Conservation (phyloP, 208 protist species). For the Trypanosoma mega region DNA sequence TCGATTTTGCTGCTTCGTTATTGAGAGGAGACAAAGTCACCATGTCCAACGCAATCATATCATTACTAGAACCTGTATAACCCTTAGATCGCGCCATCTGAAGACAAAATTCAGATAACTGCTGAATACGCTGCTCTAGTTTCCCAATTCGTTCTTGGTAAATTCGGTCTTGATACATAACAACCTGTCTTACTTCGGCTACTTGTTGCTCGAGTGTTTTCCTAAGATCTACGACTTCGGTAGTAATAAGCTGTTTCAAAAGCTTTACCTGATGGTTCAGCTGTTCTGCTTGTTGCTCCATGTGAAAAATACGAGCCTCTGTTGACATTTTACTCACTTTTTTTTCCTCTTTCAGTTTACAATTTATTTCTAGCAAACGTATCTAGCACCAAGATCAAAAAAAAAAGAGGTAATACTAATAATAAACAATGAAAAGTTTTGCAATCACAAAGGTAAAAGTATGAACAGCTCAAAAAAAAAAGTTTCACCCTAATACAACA, state of each 20-base stretch:
- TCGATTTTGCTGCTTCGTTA: neutral
- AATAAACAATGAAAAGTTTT: no score
- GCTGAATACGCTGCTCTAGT: slow-evolving; percentile 31
- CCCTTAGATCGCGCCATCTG: slow-evolving; percentile 24
- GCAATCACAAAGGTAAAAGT: no score
- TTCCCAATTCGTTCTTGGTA: slow-evolving; percentile 32
- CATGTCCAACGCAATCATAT: neutral
- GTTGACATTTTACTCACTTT: slow-evolving; percentile 12
- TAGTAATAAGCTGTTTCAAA: slow-evolving; percentile 38
- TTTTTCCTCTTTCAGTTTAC: neutral
- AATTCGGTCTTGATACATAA: slow-evolving; percentile 42
- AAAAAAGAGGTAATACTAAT: no score
- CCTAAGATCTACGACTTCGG: slow-evolving; percentile 29
- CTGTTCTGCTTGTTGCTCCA: slow-evolving; percentile 30
- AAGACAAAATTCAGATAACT: slow-evolving; percentile 36
- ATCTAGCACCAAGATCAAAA: slow-evolving; percentile 13
- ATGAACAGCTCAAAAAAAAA: no score
- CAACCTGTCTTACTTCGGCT: slow-evolving; percentile 40
- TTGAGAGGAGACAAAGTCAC: neutral
- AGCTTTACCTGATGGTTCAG: slow-evolving; percentile 31
- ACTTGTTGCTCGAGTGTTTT: slow-evolving; percentile 33
- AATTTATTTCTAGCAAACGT: neutral
- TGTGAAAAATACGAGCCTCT: slow-evolving; percentile 35
- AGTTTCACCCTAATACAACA: no score
- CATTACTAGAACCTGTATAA: neutral